A percentile compares a stretch with the other conserved stretches of the same genome.
Evolutionary conservation across 169 alveolate genomes (phyloP).

Genomic region (Plasmodium inui): DNA sequence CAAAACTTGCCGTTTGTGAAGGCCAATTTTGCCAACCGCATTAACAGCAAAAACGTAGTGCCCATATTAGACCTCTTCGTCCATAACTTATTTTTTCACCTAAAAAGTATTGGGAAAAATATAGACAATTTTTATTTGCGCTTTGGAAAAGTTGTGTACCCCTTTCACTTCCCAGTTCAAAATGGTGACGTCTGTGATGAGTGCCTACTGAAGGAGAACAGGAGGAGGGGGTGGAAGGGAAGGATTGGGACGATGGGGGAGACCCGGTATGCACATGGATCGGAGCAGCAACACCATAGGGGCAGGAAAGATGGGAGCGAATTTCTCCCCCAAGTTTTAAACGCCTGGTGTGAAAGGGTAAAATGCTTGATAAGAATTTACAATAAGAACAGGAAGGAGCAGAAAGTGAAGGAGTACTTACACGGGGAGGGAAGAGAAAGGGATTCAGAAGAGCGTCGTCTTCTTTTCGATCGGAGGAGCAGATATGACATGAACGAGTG

Average conservation of each 20-base stretch:
- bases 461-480: constrained; percentile 27
- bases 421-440: not conserved
- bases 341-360: constrained; percentile 43
- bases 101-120: constrained; percentile 49
- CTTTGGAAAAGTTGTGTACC: constrained; percentile 32
- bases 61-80: constrained; percentile 38
- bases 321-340: constrained; percentile 41
- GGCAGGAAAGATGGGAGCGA: not conserved
- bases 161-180: constrained; percentile 42
- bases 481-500: constrained; percentile 61
- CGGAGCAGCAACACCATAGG: not conserved
- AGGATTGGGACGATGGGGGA: not conserved
- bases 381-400: constrained; percentile 28
- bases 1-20: constrained; percentile 40
- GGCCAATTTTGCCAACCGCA: constrained; percentile 1
- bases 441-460: not conserved
- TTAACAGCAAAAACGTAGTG: constrained; percentile 42
- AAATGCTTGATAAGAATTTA: constrained; percentile 33
- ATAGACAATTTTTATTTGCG: constrained; percentile 46
- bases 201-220: constrained; percentile 19
- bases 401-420: constrained; percentile 14
- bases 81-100: constrained; percentile 57
- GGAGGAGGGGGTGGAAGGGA: not conserved
- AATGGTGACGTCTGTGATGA: constrained; percentile 32
- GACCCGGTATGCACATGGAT: not conserved